Conservation (phyloP, 2,329 filamentous ascomycete genomes). For the Metarhizium robertsii region DNA sequence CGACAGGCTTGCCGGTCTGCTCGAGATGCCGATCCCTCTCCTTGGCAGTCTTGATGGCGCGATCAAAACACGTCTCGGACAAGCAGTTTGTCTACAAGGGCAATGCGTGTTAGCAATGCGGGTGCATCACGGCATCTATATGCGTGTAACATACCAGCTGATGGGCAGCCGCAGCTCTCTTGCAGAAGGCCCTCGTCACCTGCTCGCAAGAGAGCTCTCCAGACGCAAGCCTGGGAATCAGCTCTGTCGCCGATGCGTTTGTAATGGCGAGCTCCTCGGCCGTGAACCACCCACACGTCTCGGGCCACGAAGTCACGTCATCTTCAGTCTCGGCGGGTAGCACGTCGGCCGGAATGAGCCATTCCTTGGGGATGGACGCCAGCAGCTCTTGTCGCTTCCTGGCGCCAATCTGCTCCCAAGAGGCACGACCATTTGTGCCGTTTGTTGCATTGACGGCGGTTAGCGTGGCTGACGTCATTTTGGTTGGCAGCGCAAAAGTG, state of each 20-base stretch:
- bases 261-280: slow-evolving; percentile 37
- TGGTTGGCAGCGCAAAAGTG: background rate
- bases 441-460: background rate
- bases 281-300: slow-evolving; percentile 50
- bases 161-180: slow-evolving; percentile 44
- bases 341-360: slow-evolving; percentile 42
- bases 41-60: slow-evolving; percentile 38
- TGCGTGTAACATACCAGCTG: slow-evolving; percentile 34
- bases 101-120: background rate
- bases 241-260: slow-evolving; percentile 28
- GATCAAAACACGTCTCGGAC: slow-evolving; percentile 44
- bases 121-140: background rate
- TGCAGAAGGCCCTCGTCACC: slow-evolving; percentile 43
- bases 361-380: slow-evolving; percentile 46
- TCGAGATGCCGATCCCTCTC: slow-evolving; percentile 40
- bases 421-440: background rate
- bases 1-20: slow-evolving; percentile 36
- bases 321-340: slow-evolving; percentile 43
- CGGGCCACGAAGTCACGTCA: slow-evolving; percentile 48
- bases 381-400: slow-evolving; percentile 32
- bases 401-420: slow-evolving; percentile 33
- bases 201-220: slow-evolving; percentile 27
- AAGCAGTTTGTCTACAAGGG: slow-evolving; percentile 34
- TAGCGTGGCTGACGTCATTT: background rate
- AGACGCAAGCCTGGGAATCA: slow-evolving; percentile 27